Evolutionary conservation across 805 yeast genomes (phyloP).

Genomic region (Pichia kluyveri): DNA sequence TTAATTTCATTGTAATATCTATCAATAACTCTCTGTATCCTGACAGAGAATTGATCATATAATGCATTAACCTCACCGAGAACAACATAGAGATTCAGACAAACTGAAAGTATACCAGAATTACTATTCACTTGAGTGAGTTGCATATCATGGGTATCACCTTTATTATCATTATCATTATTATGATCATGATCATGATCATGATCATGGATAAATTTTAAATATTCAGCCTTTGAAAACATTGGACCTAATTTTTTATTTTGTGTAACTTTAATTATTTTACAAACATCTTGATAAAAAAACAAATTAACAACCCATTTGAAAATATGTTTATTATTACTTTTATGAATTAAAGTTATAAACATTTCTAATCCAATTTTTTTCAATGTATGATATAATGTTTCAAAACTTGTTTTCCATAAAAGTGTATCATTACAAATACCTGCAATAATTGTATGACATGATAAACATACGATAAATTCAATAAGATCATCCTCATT

Average conservation of each 20-base stretch:
- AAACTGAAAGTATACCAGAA: constrained; percentile 10
- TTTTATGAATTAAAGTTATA: constrained; percentile 3
- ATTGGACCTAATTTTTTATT: constrained; percentile 14
- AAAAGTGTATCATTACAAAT: constrained; percentile 13
- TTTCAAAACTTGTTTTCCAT: constrained; percentile 16
- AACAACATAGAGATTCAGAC: constrained; percentile 13
- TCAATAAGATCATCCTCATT: constrained; percentile 8
- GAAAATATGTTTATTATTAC: constrained; percentile 5
- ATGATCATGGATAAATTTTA: constrained; percentile 1
- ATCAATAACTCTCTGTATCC: constrained; percentile 5
- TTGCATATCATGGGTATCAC: no score
- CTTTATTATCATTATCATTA: neutral
- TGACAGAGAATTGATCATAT: constrained; percentile 8
- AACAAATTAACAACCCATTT: constrained; percentile 16
- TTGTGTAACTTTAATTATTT: constrained; percentile 15
- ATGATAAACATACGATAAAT: constrained; percentile 11
- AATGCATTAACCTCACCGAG: constrained; percentile 13
- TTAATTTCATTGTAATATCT: constrained; percentile 1
- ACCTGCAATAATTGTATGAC: constrained; percentile 14
- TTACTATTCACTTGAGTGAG: no score
- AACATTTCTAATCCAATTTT: constrained; percentile 12
- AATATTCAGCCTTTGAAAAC: constrained; percentile 16
- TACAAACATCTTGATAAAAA: constrained; percentile 19
- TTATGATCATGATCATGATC: neutral
- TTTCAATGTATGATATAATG: constrained; percentile 8